Evolutionary conservation across 352 stramenopile genomes (phyloP).

Genomic region (Phytophthora palmivora): DNA sequence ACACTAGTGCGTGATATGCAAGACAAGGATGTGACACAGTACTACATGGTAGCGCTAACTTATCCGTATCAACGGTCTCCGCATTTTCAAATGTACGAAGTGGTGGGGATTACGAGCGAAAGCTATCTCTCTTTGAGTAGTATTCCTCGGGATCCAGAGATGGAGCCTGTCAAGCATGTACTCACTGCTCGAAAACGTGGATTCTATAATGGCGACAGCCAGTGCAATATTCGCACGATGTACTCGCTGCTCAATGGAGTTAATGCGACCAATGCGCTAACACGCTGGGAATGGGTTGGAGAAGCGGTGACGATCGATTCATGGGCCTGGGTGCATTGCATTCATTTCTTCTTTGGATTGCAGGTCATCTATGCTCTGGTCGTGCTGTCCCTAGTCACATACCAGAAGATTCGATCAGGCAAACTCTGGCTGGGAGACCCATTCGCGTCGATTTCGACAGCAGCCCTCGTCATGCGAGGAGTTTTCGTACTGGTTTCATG

Average conservation of each 20-base stretch:
- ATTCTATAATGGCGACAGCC: slow-evolving; percentile 39
- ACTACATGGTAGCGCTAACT: slow-evolving; percentile 32
- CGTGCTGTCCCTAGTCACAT: slow-evolving; percentile 34
- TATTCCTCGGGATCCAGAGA: slow-evolving; percentile 10
- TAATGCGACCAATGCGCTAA: slow-evolving; percentile 13
- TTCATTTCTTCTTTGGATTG: slow-evolving; percentile 44
- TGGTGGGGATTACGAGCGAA: slow-evolving; percentile 23
- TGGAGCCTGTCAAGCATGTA: slow-evolving; percentile 35
- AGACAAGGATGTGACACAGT: slow-evolving; percentile 22
- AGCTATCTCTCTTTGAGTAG: slow-evolving; percentile 26
- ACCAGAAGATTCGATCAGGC: slow-evolving; percentile 33
- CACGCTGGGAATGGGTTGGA: slow-evolving; percentile 21
- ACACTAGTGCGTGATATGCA: slow-evolving; percentile 33
- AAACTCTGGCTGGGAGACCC: slow-evolving; percentile 52
- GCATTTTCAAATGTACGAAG: slow-evolving; percentile 36
- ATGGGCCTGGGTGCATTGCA: slow-evolving; percentile 46
- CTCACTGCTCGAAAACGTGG: slow-evolving; percentile 34
- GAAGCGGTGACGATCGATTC: slow-evolving; percentile 31
- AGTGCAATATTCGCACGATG: slow-evolving; percentile 36
- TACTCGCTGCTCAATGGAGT: slow-evolving; percentile 19
- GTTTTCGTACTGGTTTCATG: slow-evolving; percentile 38
- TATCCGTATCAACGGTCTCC: slow-evolving; percentile 39
- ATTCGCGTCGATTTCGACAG: slow-evolving; percentile 40
- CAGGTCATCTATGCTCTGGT: slow-evolving; percentile 36
- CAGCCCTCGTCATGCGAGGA: slow-evolving; percentile 25